Evolutionary conservation across 495 filamentous ascomycete species (phyloP), one percentile per base, ranked within the genome.

Genomic region (Paragyromitra xinjiangensis): DNA sequence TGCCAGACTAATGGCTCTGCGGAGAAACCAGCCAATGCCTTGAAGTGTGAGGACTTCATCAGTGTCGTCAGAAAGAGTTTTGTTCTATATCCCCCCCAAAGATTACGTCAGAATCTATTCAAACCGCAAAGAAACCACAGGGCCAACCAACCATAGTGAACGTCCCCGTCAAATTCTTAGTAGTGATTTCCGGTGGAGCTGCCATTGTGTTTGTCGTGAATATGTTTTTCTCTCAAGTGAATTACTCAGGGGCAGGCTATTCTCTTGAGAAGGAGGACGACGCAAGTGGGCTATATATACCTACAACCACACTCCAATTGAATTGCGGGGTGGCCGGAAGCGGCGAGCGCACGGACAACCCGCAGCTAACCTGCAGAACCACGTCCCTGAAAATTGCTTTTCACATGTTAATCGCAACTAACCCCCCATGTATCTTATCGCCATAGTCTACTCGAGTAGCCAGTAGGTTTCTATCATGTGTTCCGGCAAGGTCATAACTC

Each of bases 21-120:
- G 95, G 45, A 89, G 87, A 67, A 93, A 78, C 92, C 92, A 99
- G 87, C 90, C 84, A 65, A 99, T 85, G 84, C 91, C 91, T 89
- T 98, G 95, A 82, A 95, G 86, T 45, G 87, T 81, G 56, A 97
- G 91, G 71, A 92, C 87, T 7, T 91, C 85, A 77, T 95, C 93
- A 50, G 89, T 85, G 80, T 88, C 85, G 83, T 90, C 88, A 79
- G 92, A 95, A 81, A 93, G 88, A 79, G 87, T 86, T 83, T 94
- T 92, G 87, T 96, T 94, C 93, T 95, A 82, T 77, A 53, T 42
- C 29, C 55, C 45, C 58, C 29, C 42, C 12, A 64, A 42, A 48
- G 70, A 34, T 29, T 58, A 50, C 40, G 76, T 77, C 58, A 76
- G 81, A 11, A n/a, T 40, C 9, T 19, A 40, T 39, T 11, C 24